Evolutionary conservation across 75 land plant genomes (phyloP), one percentile per base, ranked within the genome.

Genomic region (Selaginella moellendorffii): DNA sequence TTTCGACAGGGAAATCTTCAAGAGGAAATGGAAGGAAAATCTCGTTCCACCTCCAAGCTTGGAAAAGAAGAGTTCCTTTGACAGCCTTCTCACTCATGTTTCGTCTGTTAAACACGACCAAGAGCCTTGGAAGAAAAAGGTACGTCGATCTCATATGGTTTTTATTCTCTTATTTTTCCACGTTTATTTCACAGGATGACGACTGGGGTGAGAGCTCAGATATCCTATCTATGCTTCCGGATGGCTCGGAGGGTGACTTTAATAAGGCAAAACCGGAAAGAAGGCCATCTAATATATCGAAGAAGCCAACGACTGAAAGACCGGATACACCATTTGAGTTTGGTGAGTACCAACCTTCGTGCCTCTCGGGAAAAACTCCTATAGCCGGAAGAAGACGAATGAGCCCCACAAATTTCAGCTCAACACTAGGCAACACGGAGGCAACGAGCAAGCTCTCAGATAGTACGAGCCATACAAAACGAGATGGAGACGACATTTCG

Each of bases 331-430:
- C n/a, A 5, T 65, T 24, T 20, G 67, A 65, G 5, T 65, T 65
- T 52, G 67, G 67, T 25, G 67, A 27, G 2, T 65, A 65, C 24
- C 54, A 19, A 21, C 67, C 67, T 36, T 65, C 67, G 0, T 65
- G 67, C 51, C 67, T 65, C 22, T 65, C 67, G 1, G 10, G 2
- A 24, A 25, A 2, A 51, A 46, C 8, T 42, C 23, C 24, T 65
- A 26, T 24, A 20, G 20, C 52, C 19, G 29, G 28, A 51, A 31
- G 23, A 8, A 65, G 67, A 53, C 52, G 21, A n/a, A 17, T 52
- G 0, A 36, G 46, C 46, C 46, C 46, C 46, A 36, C 46, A 5
- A 36, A 14, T 36, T 36, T 36, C 46, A 36, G 10, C n/a, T n/a
- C n/a, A n/a, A n/a, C n/a, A n/a, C n/a, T n/a, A n/a, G n/a, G n/a